Base-by-base conservation (phyloP, 805 yeast species). In the Blastobotrys parvus region DNA sequence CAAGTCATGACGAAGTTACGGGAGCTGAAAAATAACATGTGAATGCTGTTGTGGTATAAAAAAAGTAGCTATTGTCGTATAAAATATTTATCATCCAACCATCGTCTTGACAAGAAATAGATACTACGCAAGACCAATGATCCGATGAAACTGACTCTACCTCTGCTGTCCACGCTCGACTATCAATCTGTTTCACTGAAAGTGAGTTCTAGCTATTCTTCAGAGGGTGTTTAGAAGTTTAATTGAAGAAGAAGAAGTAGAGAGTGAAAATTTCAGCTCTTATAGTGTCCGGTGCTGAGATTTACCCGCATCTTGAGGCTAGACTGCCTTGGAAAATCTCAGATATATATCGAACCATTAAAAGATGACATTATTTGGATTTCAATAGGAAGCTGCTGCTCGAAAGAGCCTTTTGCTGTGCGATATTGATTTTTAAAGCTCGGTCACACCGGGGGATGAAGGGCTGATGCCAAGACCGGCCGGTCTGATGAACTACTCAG, bases 1-100 rank as follows among this genome's bases (percentile, higher is more conserved):
- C 77, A 72, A 19, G 77, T 86, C 16, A 85, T 90, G 94, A 74
- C 70, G 34, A 72, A 65, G 48, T 67, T 90, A 54, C 77, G 98
- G 54, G 74, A 72, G 50, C 61, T 88, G 75, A 90, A 90, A 67
- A 88, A 90, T 60, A 68, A 20, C 18, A 36, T 36, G 39, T 36
- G 23, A 25, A 25, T 25, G 7, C 29, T 8, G 11, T 25, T 8
- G 7, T 25, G 29, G 29, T 25, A 25, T 11, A 25, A 25, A 25
- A 25, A 25, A 25, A 25, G 11, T 8, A 25, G 29, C 7, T 8
- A 25, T 8, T 8, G 29, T 11, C 11, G 11, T 25, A 25, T 25
- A 25, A 25, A 25, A 25, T 25, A 25, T 25, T 25, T 25, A 25
- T 25, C 29, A 25, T 11, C 7, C 7, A 8, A 8, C 11, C 29